phyloP scores from a whole-genome alignment of 2,329 filamentous ascomycete species.

The Aspergillus ustus region DNA sequence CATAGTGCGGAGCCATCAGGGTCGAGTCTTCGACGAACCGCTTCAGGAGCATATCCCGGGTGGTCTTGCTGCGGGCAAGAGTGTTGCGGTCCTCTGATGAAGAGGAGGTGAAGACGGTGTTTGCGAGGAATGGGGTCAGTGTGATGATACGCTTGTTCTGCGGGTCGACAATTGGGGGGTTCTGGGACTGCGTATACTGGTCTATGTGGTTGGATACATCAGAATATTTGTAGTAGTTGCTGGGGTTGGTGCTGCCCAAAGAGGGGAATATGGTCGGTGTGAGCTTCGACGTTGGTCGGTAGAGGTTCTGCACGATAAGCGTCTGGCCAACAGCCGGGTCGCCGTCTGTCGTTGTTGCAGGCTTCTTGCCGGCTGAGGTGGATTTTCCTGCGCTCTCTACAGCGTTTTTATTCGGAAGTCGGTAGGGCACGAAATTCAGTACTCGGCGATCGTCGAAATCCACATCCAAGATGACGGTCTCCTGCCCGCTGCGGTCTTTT shows the following conservation, averaged over 20 bases:
- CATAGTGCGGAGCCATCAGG: slow-evolving; percentile 60
- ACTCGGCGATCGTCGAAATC: slow-evolving; percentile 64
- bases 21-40: slow-evolving; percentile 57
- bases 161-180: slow-evolving; percentile 55
- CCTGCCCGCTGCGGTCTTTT: slow-evolving; percentile 68
- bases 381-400: slow-evolving; percentile 47
- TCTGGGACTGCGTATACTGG: slow-evolving; percentile 62
- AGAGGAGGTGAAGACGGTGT: slow-evolving; percentile 61
- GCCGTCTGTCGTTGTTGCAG: slow-evolving; percentile 31
- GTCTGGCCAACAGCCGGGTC: slow-evolving; percentile 51
- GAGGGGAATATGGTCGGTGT: slow-evolving; percentile 58
- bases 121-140: slow-evolving; percentile 66
- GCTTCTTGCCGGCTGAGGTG: slow-evolving; percentile 34
- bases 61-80: slow-evolving; percentile 61
- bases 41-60: slow-evolving; percentile 64
- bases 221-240: slow-evolving; percentile 62
- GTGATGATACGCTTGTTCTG: slow-evolving; percentile 66
- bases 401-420: slow-evolving; percentile 62
- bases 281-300: slow-evolving; percentile 62
- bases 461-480: slow-evolving; percentile 67
- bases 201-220: slow-evolving; percentile 63
- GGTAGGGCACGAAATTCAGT: slow-evolving; percentile 64
- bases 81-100: slow-evolving; percentile 60
- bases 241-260: slow-evolving; percentile 52
- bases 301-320: slow-evolving; percentile 56